phyloP scores from a whole-genome alignment of 768 basidiomycete genomes.

The Cytidiella melzeri region DNA sequence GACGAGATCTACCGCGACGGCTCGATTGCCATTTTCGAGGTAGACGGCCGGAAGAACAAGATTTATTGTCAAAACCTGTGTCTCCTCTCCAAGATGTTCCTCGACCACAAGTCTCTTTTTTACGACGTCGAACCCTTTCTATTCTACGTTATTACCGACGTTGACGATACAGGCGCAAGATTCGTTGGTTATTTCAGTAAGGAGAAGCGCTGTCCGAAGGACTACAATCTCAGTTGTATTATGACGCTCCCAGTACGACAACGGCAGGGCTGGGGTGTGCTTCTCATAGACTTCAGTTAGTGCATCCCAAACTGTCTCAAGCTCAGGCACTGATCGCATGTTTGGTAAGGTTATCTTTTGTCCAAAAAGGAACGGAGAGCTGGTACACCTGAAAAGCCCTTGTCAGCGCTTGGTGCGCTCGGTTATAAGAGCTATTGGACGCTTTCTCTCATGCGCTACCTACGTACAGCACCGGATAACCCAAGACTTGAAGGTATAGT shows the following conservation, averaged over 20 bases:
- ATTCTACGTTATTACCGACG: slow-evolving; percentile 96
- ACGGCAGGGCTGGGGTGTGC: slow-evolving; percentile 93
- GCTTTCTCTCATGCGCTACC: slow-evolving; percentile 75
- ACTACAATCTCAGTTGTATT: slow-evolving; percentile 98
- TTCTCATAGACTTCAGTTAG: slow-evolving; percentile 97
- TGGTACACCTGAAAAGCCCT: slow-evolving; percentile 94
- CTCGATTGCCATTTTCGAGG: slow-evolving; percentile 87
- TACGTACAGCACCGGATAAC: slow-evolving; percentile 51
- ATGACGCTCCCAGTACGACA: slow-evolving; percentile 97
- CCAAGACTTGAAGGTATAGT: slow-evolving; percentile 70
- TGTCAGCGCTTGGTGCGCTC: slow-evolving; percentile 86
- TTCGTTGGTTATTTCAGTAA: slow-evolving; percentile 99
- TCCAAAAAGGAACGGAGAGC: slow-evolving; percentile 89
- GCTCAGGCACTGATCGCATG: slow-evolving; percentile 9
- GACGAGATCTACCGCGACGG: slow-evolving; percentile 97
- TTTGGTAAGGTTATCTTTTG: slow-evolving; percentile 80
- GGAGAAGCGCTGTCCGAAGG: slow-evolving; percentile 93
- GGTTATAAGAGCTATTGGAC: slow-evolving; percentile 98
- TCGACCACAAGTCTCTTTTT: slow-evolving; percentile 97
- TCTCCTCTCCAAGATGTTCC: slow-evolving; percentile 96
- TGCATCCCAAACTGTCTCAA: slow-evolving; percentile 13
- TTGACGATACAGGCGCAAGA: slow-evolving; percentile 82
- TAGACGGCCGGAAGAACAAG: slow-evolving; percentile 98
- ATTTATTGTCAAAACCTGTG: slow-evolving; percentile 99
- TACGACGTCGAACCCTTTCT: slow-evolving; percentile 99